phyloP scores from a whole-genome alignment of 306 rosid species.

The Glycyrrhiza uralensis region DNA sequence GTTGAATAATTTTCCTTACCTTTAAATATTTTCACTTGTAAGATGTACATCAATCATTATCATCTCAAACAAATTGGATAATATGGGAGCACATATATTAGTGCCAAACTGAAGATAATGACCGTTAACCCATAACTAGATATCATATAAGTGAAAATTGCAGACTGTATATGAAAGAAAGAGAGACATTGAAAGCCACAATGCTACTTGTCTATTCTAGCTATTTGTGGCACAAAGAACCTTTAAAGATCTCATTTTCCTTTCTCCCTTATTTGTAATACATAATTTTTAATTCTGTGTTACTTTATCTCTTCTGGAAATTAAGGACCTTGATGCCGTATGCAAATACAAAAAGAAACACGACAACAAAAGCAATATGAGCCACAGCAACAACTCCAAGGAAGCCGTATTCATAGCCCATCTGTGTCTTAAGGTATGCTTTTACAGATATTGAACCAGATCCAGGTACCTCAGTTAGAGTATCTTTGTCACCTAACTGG shows the following conservation, averaged over 20 bases:
- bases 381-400: constrained; percentile 48
- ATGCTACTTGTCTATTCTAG: background rate
- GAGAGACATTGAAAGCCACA: background rate
- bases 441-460: constrained; percentile 24
- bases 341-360: constrained; percentile 50
- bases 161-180: background rate
- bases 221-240: background rate
- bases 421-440: constrained; percentile 26
- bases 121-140: background rate
- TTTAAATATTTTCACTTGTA: background rate
- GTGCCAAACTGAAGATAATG: background rate
- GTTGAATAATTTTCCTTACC: background rate
- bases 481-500: constrained; percentile 47
- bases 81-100: background rate
- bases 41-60: background rate
- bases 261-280: background rate
- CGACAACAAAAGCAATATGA: constrained; percentile 36
- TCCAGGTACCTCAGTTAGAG: constrained; percentile 37
- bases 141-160: background rate
- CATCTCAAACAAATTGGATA: background rate
- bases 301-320: constrained; percentile 47
- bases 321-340: constrained; percentile 47
- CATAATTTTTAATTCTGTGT: background rate
- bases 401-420: constrained; percentile 44
- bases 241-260: background rate